Base-by-base conservation (phyloP, 805 yeast species). In the Barnettozyma pratensis region DNA sequence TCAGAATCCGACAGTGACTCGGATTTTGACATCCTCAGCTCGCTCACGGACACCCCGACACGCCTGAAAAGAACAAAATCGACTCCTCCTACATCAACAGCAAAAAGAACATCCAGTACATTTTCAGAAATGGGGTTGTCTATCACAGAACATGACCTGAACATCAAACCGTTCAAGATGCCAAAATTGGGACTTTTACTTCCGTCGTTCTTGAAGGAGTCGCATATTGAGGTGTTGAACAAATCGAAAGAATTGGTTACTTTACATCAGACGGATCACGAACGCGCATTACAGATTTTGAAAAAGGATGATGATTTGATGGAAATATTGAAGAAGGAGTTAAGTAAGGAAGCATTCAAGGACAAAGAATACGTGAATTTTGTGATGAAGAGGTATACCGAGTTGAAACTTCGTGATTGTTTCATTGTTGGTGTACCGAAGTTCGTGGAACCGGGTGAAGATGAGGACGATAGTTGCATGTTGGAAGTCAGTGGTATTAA, bases 381-480 rank as follows among this genome's bases (percentile, higher is more conserved):
- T 25, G 37, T 53, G 4, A 12, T 34, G 1, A 6, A 28, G 0
- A 26, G 42, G 7, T 28, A 45, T 29, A 42, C 46, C 2, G 25
- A 32, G 2, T 14, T 38, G 19, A 41, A 36, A n/a, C 5, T 53
- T 26, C 32, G 49, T 11, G 58, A 54, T 28, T 49, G 50, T 11
- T 42, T 44, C n/a, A 41, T 38, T 8, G 25, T 50, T 10, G 46
- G 37, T 5, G 42, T 39, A 4, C 56, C 56, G 8, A 10, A 7
- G 9, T 44, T 44, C 41, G 30, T 47, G 11, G 43, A 46, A 27
- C 32, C 45, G 7, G 12, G 2, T 11, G 29, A n/a, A 5, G 29
- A n/a, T 7, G 30, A 26, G 12, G 47, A 42, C 9, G 27, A 42
- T 29, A 19, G 19, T 19, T 19, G 19, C 19, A 19, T 19, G 19